Conservation (phyloP, 1,284 basidiomycete species). For the Ceratobasidium sp. region DNA sequence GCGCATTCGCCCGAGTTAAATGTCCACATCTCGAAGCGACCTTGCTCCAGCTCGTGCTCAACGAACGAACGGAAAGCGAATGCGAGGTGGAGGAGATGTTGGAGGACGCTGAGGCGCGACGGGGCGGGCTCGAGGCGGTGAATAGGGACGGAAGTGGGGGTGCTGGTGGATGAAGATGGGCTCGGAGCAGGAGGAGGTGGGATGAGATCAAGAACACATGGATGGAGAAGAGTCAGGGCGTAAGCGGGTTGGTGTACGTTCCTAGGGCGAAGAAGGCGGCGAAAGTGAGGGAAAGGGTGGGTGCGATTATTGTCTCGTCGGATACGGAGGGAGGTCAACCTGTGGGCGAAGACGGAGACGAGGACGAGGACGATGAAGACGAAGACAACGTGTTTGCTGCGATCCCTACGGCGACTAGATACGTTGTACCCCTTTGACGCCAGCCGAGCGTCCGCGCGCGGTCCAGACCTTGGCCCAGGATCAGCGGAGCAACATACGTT, state of each 20-base stretch:
- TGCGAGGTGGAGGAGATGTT: conserved; percentile 36
- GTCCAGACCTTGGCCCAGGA: background rate
- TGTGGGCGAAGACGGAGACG: conserved; percentile 1
- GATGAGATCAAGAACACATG: conserved; percentile 43
- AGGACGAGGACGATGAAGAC: background rate
- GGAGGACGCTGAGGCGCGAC: conserved; percentile 36
- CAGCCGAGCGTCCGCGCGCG: background rate
- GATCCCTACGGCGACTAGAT: conserved; percentile 12
- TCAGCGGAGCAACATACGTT: background rate
- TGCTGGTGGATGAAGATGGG: conserved; percentile 20
- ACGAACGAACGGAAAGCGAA: conserved; percentile 16
- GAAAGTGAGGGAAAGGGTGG: conserved; percentile 10
- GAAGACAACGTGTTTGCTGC: conserved; percentile 33
- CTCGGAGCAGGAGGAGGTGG: conserved; percentile 29
- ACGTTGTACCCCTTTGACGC: background rate
- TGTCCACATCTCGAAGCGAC: conserved; percentile 41
- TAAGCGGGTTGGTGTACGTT: background rate
- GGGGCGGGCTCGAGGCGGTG: conserved; percentile 6
- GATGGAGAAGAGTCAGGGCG: conserved; percentile 26
- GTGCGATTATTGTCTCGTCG: conserved; percentile 32
- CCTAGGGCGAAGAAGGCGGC: background rate
- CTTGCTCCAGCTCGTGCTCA: conserved; percentile 28
- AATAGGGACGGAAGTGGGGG: background rate
- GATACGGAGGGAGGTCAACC: conserved; percentile 30
- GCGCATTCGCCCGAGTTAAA: conserved; percentile 2